Evolutionary conservation across 2,329 filamentous ascomycete species (phyloP).

Genomic region (Fusarium tuaranense): DNA sequence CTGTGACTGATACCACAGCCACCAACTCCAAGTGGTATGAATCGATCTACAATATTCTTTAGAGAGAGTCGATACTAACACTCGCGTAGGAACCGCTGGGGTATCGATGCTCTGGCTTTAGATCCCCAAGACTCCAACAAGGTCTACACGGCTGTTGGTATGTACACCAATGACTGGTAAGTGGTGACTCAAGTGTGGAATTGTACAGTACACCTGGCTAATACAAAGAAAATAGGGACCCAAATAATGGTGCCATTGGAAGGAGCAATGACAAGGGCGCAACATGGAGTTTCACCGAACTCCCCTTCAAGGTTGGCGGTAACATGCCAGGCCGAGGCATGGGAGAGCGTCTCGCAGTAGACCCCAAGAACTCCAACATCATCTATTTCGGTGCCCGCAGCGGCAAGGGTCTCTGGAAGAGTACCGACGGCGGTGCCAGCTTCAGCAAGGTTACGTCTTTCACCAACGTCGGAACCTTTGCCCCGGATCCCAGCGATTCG

Average conservation of each 20-base stretch:
- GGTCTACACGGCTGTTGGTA: constrained; percentile 66
- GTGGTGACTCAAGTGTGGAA: fast-evolving
- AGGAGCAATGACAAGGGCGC: constrained; percentile 65
- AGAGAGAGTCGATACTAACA: neutral
- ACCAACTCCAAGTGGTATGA: constrained; percentile 19
- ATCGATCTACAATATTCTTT: neutral
- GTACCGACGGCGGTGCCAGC: constrained; percentile 65
- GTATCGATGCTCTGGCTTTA: constrained; percentile 66
- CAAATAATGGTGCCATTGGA: constrained; percentile 65
- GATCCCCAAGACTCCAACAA: constrained; percentile 64
- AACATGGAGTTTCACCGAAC: constrained; percentile 61
- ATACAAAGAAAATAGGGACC: constrained; percentile 54
- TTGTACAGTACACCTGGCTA: fast-evolving
- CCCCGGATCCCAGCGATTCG: constrained; percentile 58
- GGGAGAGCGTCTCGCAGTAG: constrained; percentile 69
- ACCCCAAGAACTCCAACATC: constrained; percentile 67
- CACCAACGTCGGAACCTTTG: constrained; percentile 62
- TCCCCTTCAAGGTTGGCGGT: constrained; percentile 71
- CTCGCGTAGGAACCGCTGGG: constrained; percentile 63
- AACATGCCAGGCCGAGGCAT: constrained; percentile 72
- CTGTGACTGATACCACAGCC: constrained; percentile 28
- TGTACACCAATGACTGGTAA: constrained; percentile 68
- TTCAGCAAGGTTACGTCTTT: constrained; percentile 66
- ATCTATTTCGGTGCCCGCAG: constrained; percentile 70
- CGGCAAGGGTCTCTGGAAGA: constrained; percentile 70